Conservation (phyloP, 2,329 filamentous ascomycete genomes). For the Phoma sp. region DNA sequence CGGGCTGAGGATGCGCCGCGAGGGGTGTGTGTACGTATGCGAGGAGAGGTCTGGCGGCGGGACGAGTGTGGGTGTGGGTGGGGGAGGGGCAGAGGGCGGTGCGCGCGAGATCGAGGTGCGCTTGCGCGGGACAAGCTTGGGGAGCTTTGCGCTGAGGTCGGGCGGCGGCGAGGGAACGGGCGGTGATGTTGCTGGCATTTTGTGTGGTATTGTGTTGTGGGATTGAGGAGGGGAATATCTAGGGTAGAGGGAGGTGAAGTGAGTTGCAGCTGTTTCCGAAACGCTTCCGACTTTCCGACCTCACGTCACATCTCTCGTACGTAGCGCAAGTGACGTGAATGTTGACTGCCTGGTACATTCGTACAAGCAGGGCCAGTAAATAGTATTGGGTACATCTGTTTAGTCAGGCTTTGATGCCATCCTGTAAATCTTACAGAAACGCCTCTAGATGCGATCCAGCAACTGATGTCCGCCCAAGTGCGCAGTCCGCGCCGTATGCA, state of each 20-base stretch:
- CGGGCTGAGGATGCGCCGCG: conserved; percentile 79
- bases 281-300: conserved; percentile 4
- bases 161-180: conserved; percentile 19
- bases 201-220: conserved; percentile 2
- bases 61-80: conserved; percentile 76
- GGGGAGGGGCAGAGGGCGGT: conserved; percentile 61
- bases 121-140: conserved; percentile 46
- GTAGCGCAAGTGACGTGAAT: too few relatives aligned
- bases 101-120: conserved; percentile 29
- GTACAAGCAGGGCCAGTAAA: neutral
- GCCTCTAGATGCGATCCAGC: neutral
- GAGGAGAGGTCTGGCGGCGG: conserved; percentile 66
- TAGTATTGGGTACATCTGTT: neutral
- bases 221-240: neutral
- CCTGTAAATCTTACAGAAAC: neutral
- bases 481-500: neutral
- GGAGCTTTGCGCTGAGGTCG: conserved; percentile 38
- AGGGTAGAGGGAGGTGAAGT: neutral
- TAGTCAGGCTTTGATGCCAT: neutral
- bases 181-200: conserved; percentile 21
- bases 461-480: neutral
- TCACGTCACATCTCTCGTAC: too few relatives aligned
- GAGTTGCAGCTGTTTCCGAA: neutral
- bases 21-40: conserved; percentile 70
- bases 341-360: neutral